phyloP scores from a whole-genome alignment of 2,329 filamentous ascomycete species.

The Annulohypoxylon truncatum region DNA sequence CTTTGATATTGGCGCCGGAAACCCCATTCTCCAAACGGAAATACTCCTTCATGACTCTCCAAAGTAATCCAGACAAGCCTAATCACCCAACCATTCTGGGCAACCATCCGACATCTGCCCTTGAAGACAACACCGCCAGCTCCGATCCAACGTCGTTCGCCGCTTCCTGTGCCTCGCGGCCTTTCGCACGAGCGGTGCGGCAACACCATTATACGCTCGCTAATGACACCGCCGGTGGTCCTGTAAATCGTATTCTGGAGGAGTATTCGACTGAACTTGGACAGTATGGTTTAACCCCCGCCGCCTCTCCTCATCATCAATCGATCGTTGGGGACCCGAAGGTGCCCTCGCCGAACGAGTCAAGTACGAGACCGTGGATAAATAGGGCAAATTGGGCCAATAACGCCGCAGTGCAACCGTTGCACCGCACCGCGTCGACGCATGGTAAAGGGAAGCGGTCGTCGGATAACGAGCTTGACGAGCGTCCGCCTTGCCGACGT shows the following conservation, averaged over 20 bases:
- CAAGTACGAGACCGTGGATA: constrained; percentile 22
- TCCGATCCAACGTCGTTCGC: constrained; percentile 39
- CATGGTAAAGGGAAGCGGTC: constrained; percentile 42
- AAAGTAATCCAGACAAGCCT: constrained; percentile 44
- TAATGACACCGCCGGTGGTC: constrained; percentile 40
- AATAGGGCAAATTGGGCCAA: constrained; percentile 24
- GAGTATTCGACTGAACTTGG: constrained; percentile 46
- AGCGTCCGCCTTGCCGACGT: constrained; percentile 40
- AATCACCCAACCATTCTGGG: constrained; percentile 42
- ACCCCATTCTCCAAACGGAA: constrained; percentile 25
- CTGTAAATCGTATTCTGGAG: constrained; percentile 41
- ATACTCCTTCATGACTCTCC: constrained; percentile 50
- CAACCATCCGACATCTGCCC: constrained; percentile 40
- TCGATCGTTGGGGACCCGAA: constrained; percentile 37
- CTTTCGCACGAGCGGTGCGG: constrained; percentile 40
- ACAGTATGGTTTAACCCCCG: constrained; percentile 49
- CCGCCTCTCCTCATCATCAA: constrained; percentile 36
- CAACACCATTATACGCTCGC: constrained; percentile 40
- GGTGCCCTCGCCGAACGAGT: constrained; percentile 31
- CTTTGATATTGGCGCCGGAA: constrained; percentile 39
- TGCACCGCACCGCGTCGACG: constrained; percentile 28
- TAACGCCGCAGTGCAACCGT: constrained; percentile 32
- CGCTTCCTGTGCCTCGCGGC: constrained; percentile 32
- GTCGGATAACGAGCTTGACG: constrained; percentile 38
- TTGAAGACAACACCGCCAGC: constrained; percentile 37